Evolutionary conservation across 1,284 basidiomycete genomes (phyloP), one percentile per base, ranked within the genome.

Genomic region (Sporisorium sorghi): DNA sequence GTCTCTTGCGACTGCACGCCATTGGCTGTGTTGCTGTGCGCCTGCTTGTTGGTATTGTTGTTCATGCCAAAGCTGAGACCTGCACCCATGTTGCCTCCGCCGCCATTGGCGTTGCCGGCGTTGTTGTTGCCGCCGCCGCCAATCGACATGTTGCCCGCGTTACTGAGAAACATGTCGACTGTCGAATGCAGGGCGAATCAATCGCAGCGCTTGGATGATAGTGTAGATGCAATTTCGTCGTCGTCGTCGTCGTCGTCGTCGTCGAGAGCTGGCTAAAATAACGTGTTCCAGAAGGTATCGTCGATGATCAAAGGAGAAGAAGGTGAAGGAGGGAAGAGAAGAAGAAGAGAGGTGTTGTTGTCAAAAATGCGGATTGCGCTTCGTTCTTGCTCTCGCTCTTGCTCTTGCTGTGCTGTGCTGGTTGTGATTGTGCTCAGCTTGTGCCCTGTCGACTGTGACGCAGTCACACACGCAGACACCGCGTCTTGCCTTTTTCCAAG

Each of bases 121-220:
- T 62, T 70, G 35, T 61, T 65, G 44, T 61, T 60, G 26, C 51
- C 58, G 5, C 51, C 58, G 5, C 53, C 58, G 24, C 63, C 62
- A 43, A 74, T 61, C 53, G 66, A 61, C 66, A 75, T 75, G 50
- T 70, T 67, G 57, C 65, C 62, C 30, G 60, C 62, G 63, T 75
- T 70, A 46, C 60, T 75, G 47, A 64, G 58, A 33, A 75, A 71
- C 73, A 75, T 71, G 60, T 46, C 57, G 57, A n/a, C 2, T 35
- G 30, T n/a, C 12, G 23, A 46, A 46, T 23, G 26, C 15, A 46
- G 44, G 26, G 26, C 26, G 40, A 15, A 35, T 51, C 21, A 28
- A 12, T 23, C 35, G 43, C n/a, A 32, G 49, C 35, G 14, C n/a
- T 17, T 37, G 15, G 35, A 35, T 35, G 33, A 35, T 17, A 37